phyloP scores from a whole-genome alignment of 352 stramenopile species.

The Pythium phragmitis region DNA sequence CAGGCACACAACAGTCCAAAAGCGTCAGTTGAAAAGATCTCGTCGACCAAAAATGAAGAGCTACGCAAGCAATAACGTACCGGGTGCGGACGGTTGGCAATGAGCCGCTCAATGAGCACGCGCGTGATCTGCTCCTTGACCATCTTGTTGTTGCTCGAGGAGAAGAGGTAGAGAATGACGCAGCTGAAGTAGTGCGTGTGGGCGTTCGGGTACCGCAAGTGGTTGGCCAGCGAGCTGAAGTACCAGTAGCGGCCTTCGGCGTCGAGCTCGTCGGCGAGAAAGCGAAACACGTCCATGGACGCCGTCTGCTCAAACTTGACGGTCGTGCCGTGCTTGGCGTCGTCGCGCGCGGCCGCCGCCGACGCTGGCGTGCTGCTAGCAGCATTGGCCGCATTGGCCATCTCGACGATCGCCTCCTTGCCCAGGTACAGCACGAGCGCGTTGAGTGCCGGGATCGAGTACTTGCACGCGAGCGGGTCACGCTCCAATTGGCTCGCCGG shows the following conservation, averaged over 20 bases:
- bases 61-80: conserved; percentile 32
- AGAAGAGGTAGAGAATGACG: conserved; percentile 99
- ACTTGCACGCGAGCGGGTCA: conserved; percentile 75
- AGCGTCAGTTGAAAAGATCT: conserved; percentile 1
- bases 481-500: conserved; percentile 58
- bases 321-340: conserved; percentile 41
- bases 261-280: conserved; percentile 95
- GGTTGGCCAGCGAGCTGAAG: conserved; percentile 98
- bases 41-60: neutral
- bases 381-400: conserved; percentile 43
- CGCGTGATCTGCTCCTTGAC: conserved; percentile 98
- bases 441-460: conserved; percentile 94
- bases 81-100: conserved; percentile 98
- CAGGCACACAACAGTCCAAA: conserved; percentile 20
- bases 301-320: conserved; percentile 86
- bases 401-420: conserved; percentile 83
- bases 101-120: conserved; percentile 98
- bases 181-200: conserved; percentile 99
- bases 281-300: conserved; percentile 94
- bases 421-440: conserved; percentile 84
- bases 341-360: conserved; percentile 10
- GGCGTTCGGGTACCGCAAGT: conserved; percentile 98
- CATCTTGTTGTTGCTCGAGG: conserved; percentile 94
- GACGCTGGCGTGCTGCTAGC: conserved; percentile 20
- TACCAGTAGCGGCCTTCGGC: conserved; percentile 96